Base-by-base conservation (phyloP, 176 grass and related monocot genomes). In the maize (Zea mays) region DNA sequence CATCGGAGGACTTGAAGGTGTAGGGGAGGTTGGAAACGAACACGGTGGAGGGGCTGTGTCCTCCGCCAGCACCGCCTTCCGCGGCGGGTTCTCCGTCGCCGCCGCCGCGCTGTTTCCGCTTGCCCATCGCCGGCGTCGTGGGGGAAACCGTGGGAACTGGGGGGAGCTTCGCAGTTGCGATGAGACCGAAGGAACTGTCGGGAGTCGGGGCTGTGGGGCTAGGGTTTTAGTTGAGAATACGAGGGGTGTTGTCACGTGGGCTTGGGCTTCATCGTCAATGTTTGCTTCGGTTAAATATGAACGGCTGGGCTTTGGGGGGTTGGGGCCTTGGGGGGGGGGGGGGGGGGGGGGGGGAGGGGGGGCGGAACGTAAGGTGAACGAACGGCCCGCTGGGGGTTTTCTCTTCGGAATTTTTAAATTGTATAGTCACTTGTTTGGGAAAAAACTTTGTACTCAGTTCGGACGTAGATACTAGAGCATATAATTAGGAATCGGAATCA, bases 1-100 rank as follows among this genome's bases (percentile, higher is more conserved):
- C 87, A 76, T 95, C 68, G 0, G 89, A 81, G 27, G 92, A 94
- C 82, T 95, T 98, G 81, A 89, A 94, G 59, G 87, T 86, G 83
- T 95, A 98, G 7, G 89, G 89, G 1, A 90, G 78, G 69, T 98
- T 98, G 77, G 92, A 98, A 57, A 95, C 85, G 77, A 98, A 98
- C 8, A 98, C 64, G 2, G 92, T 95, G n/a, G 92, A 89, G 41
- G 89, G 95, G 54, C 74, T 88, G 81, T 88, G 89, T 8, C 70
- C 87, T 20, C 67, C 83, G 35, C 20, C 79, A 45, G 38, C n/a
- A 0, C 57, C 81, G 4, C 74, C 81, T 15, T 62, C 69, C 4
- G 21, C 46, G 6, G 62, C 45, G 17, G 46, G 69, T 17, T 67
- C 67, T 14, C 67, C 56, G 33, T 37, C 70, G 54, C 54, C 54